phyloP scores from a whole-genome alignment of 805 yeast genomes.

The Yarrowia deformans region DNA sequence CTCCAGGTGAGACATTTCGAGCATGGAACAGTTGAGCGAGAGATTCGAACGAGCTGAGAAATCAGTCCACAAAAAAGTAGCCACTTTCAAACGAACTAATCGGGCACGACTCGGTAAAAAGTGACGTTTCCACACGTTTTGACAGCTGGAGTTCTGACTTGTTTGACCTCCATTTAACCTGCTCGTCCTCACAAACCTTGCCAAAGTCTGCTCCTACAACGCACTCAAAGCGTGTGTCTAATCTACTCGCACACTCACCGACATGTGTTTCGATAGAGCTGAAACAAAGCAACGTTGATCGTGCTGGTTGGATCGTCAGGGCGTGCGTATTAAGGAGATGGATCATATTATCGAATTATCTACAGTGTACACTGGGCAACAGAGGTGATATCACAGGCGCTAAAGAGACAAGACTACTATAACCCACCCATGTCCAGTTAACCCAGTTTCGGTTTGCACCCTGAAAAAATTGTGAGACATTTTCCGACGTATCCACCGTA shows the following conservation, averaged over 20 bases:
- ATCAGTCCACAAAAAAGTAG: no score
- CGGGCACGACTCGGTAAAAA: no score
- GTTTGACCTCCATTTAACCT: no score
- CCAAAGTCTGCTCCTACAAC: not conserved
- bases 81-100: no score
- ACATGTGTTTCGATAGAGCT: conserved; percentile 1
- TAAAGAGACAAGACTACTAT: no score
- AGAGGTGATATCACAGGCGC: no score
- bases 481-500: conserved; percentile 2
- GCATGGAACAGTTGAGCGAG: no score
- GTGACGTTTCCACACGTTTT: no score
- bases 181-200: not conserved
- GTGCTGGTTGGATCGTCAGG: conserved; percentile 6
- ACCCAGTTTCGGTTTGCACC: not conserved
- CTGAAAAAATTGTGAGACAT: conserved; percentile 13
- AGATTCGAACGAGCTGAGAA: no score
- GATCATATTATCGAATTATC: not conserved
- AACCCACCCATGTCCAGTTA: no score
- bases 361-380: no score
- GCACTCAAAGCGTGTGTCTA: not conserved
- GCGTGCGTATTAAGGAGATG: not conserved
- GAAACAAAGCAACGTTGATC: conserved; percentile 10
- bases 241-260: conserved; percentile 6
- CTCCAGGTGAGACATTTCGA: not conserved
- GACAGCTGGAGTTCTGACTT: no score